These are phyloP conservation scores for Alloteropsis semialata DNA, from an alignment of 176 grass and related monocot genomes.

Conservation along the genomic window DNA sequence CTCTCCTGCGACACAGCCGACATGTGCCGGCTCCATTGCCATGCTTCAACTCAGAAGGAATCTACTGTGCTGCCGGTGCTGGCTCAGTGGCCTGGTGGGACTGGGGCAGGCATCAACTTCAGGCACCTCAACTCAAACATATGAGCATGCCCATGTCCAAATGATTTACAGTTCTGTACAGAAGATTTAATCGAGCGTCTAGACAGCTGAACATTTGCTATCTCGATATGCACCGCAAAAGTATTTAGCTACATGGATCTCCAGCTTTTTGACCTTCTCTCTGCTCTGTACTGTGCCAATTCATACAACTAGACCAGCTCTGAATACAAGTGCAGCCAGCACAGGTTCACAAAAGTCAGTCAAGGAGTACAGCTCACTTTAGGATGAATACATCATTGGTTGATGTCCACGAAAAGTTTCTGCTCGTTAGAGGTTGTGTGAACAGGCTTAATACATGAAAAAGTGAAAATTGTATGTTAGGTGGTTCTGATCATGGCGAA, in stretches of 20 bases:
- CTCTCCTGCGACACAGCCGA: background rate
- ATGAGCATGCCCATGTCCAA: background rate
- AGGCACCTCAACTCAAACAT: background rate
- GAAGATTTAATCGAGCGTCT: background rate
- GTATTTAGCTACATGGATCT: background rate
- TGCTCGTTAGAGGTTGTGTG: background rate
- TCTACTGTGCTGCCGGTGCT: background rate
- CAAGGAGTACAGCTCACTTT: background rate
- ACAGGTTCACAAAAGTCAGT: background rate
- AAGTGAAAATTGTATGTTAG: background rate
- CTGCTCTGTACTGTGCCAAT: background rate
- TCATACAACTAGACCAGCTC: background rate
- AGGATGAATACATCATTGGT: background rate
- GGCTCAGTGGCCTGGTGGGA: background rate
- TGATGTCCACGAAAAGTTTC: background rate
- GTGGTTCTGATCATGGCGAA: background rate
- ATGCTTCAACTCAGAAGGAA: slow-evolving; percentile 25
- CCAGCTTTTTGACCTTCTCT: background rate
- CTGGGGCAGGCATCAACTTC: background rate
- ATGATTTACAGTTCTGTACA: background rate
- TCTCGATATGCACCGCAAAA: background rate
- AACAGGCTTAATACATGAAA: background rate
- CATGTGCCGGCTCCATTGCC: background rate
- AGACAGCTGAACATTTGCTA: background rate
- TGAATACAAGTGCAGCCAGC: background rate